Percentiles rank a stretch among this genome's conserved stretches.
Conservation (phyloP, 1,284 basidiomycete genomes). For the Malassezia furfur region DNA sequence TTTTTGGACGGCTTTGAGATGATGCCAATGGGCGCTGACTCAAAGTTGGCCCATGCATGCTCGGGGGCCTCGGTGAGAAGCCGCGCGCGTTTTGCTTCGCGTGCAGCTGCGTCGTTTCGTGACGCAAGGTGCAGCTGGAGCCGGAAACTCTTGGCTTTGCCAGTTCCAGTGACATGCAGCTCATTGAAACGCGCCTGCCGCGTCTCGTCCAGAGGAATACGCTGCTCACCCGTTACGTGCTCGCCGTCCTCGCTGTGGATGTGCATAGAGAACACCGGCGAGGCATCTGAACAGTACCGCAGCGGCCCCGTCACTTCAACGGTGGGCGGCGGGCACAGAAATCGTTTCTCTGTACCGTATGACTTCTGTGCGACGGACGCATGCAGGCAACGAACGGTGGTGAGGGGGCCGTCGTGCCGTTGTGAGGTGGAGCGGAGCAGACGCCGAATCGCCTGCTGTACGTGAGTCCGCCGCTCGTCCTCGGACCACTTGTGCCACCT, state of each 20-base stretch:
- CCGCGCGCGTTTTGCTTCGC: not conserved
- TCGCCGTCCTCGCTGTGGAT: conserved; percentile 74
- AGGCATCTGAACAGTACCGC: conserved; percentile 2
- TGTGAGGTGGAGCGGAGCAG: conserved; percentile 8
- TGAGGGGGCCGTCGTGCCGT: conserved; percentile 43
- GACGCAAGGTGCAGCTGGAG: conserved; percentile 58
- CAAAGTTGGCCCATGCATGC: conserved; percentile 71
- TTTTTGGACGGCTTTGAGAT: conserved; percentile 96
- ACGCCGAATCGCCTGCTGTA: conserved; percentile 10
- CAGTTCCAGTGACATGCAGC: conserved; percentile 73
- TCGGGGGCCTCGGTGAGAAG: not conserved
- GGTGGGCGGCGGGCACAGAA: conserved; percentile 76
- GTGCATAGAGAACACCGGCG: conserved; percentile 60
- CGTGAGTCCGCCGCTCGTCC: conserved; percentile 22
- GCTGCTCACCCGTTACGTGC: conserved; percentile 49
- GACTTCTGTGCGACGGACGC: conserved; percentile 84
- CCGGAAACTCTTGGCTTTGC: conserved; percentile 79
- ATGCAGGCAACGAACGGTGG: conserved; percentile 74
- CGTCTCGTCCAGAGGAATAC: conserved; percentile 50
- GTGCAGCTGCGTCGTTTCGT: not conserved
- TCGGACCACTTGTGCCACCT: conserved; percentile 15
- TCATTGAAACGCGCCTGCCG: conserved; percentile 78
- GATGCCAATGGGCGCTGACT: conserved; percentile 80
- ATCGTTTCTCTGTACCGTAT: conserved; percentile 81
- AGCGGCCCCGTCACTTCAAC: conserved; percentile 71